Evolutionary conservation across 768 basidiomycete species (phyloP), one percentile per base, ranked within the genome.

Genomic region (Podaxis sp.): DNA sequence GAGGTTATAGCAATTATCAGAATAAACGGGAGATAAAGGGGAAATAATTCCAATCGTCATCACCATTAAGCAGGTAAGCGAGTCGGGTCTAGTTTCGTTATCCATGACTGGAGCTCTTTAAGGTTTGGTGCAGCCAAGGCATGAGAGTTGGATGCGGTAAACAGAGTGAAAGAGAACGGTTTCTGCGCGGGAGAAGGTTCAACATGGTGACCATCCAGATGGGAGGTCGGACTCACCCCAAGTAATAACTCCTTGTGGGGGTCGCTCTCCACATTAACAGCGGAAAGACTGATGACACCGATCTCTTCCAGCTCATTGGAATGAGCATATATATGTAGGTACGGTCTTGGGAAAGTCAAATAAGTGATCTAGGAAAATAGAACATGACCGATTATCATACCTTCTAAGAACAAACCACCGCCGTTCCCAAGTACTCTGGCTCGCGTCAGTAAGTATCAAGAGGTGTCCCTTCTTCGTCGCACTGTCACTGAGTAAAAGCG

Each of bases 111-210:
- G 63, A 94, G 80, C 69, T 97, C 95, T 77, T 92, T 96, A 62
- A 80, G 75, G 69, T 80, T 92, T 2, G 89, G 85, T 37, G 94
- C 93, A 8, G 91, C 89, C 9, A 97, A 81, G 40, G 92, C 93
- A 76, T 95, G 90, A 25, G 94, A 95, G 73, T 97, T 96, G 7
- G 92, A 91, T 12, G 92, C 82, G 1, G 95, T 95, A 75, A 96
- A 96, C 36, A 97, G 82, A 12, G 93, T 94, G 75, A 97, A 96
- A 13, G 89, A 90, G 73, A 87, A 89, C 37, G 82, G 86, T 82
- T 89, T 92, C 94, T 95, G 71, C 17, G 19, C 38, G 27, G 22
- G 11, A 22, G n/a, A 36, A 1, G 11, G 24, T 19, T 27, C 47
- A 60, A n/a, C 67, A 59, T 25, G 62, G 38, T 33, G 47, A 6